Conservation (phyloP, 2,329 filamentous ascomycete species). For the Curvularia sp. region DNA sequence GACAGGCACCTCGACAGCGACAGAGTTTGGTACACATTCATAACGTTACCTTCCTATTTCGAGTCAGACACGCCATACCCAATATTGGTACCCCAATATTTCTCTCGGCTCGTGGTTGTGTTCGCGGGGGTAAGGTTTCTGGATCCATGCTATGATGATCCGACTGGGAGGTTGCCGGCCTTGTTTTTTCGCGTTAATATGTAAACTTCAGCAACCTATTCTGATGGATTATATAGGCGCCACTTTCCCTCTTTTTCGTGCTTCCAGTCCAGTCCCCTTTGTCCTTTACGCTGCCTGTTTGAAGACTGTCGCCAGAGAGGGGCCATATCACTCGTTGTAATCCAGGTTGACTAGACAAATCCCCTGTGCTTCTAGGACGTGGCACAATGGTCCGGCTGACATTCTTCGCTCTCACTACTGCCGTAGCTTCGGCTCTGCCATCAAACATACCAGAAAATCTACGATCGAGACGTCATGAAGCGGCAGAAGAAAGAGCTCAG, state of each 20-base stretch:
- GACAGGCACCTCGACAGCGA: background rate
- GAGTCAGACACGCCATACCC: background rate
- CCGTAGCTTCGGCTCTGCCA: slow-evolving; percentile 24
- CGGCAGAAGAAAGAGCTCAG: slow-evolving; percentile 32
- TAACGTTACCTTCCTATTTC: slow-evolving; percentile 3
- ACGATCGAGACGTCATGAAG: slow-evolving; percentile 22
- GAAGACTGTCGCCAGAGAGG: background rate
- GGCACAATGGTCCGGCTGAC: slow-evolving; percentile 17
- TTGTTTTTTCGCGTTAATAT: background rate
- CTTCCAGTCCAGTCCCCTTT: background rate
- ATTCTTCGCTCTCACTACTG: slow-evolving; percentile 18
- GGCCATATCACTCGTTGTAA: background rate
- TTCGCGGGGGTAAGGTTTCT: background rate
- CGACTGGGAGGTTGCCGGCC: background rate
- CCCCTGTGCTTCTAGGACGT: background rate
- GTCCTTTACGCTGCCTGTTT: background rate
- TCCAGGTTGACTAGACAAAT: background rate
- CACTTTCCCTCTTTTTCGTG: background rate
- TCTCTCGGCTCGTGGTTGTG: background rate
- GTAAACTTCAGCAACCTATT: background rate
- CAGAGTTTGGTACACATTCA: background rate
- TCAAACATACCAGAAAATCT: slow-evolving; percentile 17
- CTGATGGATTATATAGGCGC: background rate
- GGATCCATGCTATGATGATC: background rate
- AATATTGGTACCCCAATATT: slow-evolving; percentile 4